phyloP scores from a whole-genome alignment of 2,329 filamentous ascomycete genomes.

The Talaromyces marneffei region DNA sequence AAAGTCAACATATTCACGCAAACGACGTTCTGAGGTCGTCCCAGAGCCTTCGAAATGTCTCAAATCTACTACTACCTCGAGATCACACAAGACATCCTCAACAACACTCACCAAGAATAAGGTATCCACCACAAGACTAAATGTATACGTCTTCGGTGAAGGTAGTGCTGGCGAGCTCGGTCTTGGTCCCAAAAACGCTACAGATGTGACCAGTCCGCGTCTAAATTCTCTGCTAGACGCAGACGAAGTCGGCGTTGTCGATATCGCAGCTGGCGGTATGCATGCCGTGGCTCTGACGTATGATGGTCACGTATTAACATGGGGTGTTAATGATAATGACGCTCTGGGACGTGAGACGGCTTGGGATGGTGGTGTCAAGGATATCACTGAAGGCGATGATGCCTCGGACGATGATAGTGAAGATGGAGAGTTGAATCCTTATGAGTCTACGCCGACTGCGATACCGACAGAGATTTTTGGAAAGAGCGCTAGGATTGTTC shows the following conservation, averaged over 20 bases:
- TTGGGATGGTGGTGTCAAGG: conserved; percentile 51
- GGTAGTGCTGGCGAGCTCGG: background rate
- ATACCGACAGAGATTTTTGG: conserved; percentile 52
- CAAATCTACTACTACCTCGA: background rate
- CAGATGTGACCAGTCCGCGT: background rate
- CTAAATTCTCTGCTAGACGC: conserved; percentile 57
- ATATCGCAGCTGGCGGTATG: conserved; percentile 65
- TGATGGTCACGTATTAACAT: conserved; percentile 76
- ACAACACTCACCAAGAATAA: background rate
- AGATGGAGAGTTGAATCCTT: conserved; percentile 63
- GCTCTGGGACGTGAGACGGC: conserved; percentile 68
- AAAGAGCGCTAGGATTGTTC: conserved; percentile 57
- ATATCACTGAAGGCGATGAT: conserved; percentile 21
- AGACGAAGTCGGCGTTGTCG: conserved; percentile 46
- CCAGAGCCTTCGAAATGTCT: background rate
- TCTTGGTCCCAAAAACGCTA: background rate
- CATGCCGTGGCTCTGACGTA: conserved; percentile 68
- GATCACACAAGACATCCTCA: background rate
- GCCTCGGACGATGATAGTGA: conserved; percentile 41
- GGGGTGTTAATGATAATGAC: conserved; percentile 80
- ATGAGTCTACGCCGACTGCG: conserved; percentile 61
- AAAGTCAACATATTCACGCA: background rate
- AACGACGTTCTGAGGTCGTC: background rate
- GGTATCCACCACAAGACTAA: background rate
- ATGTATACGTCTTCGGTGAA: conserved; percentile 8